Conservation (phyloP, 2,329 filamentous ascomycete species). For the Xylaria arbuscula region DNA sequence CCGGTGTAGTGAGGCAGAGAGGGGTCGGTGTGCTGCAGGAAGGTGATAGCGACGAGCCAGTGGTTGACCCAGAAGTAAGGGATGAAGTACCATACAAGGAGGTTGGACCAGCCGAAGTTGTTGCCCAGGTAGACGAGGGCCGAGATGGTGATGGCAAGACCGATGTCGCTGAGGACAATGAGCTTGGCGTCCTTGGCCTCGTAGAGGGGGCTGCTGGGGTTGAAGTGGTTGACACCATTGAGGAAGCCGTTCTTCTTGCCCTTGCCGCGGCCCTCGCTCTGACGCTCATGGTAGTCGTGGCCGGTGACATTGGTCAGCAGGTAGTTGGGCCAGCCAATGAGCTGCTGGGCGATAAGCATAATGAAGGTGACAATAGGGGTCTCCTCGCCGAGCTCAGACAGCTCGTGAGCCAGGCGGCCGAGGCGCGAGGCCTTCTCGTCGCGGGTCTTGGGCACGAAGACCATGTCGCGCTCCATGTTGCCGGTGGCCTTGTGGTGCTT, state of each 20-base stretch:
- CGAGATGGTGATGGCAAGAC: constrained; percentile 71
- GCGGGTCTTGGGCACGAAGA: constrained; percentile 94
- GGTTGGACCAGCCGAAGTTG: constrained; percentile 84
- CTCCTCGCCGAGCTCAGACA: constrained; percentile 92
- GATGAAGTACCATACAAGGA: constrained; percentile 93
- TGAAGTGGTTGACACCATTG: constrained; percentile 93
- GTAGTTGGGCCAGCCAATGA: constrained; percentile 94
- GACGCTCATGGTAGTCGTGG: constrained; percentile 92
- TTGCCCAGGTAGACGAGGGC: constrained; percentile 76
- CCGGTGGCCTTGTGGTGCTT: constrained; percentile 99
- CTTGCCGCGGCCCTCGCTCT: constrained; percentile 90
- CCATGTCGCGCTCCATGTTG: constrained; percentile 98
- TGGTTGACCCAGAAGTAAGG: constrained; percentile 99
- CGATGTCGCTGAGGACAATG: constrained; percentile 87
- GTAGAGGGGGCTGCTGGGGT: constrained; percentile 87
- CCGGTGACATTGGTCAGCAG: constrained; percentile 92
- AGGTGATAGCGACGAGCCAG: constrained; percentile 98
- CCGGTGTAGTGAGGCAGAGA: constrained; percentile 91
- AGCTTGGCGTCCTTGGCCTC: constrained; percentile 90
- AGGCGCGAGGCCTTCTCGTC: constrained; percentile 81
- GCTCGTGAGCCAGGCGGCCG: constrained; percentile 80
- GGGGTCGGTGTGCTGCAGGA: constrained; percentile 96
- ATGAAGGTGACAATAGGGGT: constrained; percentile 84
- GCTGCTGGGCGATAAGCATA: constrained; percentile 83
- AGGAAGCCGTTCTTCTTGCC: constrained; percentile 88